phyloP scores from a whole-genome alignment of 495 filamentous ascomycete genomes.

The Bryoglossum gracile region DNA sequence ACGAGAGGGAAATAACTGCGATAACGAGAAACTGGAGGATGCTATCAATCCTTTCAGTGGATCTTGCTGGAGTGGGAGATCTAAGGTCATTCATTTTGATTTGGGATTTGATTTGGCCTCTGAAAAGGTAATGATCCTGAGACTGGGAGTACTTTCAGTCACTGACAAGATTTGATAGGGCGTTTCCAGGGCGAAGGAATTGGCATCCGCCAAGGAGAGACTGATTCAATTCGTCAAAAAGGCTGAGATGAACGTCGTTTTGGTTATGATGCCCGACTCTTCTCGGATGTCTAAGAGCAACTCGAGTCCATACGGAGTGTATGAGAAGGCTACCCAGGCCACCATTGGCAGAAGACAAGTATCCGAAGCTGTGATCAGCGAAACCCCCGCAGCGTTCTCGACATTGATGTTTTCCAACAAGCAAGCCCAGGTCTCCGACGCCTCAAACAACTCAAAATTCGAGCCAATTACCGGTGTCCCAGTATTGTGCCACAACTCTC shows the following conservation, averaged over 20 bases:
- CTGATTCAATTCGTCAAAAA: slow-evolving; percentile 16
- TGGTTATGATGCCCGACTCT: slow-evolving; percentile 22
- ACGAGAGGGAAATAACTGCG: slow-evolving; percentile 26
- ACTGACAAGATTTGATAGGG: too few relatives aligned
- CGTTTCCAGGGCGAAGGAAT: slow-evolving; percentile 8
- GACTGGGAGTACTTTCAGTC: too few relatives aligned
- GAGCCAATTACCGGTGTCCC: slow-evolving; percentile 14
- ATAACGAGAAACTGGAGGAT: slow-evolving; percentile 21
- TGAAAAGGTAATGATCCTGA: background rate
- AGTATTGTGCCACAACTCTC: slow-evolving; percentile 52
- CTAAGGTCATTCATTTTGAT: slow-evolving; percentile 30
- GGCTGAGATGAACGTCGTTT: slow-evolving; percentile 16
- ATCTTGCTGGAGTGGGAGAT: slow-evolving; percentile 39
- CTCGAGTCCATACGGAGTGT: slow-evolving; percentile 18
- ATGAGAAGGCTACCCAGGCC: slow-evolving; percentile 16
- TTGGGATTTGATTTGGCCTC: background rate
- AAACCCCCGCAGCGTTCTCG: background rate
- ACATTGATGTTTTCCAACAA: background rate
- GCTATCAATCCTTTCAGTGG: slow-evolving; percentile 35
- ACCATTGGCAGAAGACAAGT: slow-evolving; percentile 13
- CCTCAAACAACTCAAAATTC: background rate
- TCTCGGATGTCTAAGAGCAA: slow-evolving; percentile 6
- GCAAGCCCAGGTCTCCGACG: slow-evolving; percentile 4
- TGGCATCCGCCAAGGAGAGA: slow-evolving; percentile 10
- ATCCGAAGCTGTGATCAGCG: slow-evolving; percentile 18